Conservation (phyloP, 768 basidiomycete species). For the Leccinum olivaceopallidum region DNA sequence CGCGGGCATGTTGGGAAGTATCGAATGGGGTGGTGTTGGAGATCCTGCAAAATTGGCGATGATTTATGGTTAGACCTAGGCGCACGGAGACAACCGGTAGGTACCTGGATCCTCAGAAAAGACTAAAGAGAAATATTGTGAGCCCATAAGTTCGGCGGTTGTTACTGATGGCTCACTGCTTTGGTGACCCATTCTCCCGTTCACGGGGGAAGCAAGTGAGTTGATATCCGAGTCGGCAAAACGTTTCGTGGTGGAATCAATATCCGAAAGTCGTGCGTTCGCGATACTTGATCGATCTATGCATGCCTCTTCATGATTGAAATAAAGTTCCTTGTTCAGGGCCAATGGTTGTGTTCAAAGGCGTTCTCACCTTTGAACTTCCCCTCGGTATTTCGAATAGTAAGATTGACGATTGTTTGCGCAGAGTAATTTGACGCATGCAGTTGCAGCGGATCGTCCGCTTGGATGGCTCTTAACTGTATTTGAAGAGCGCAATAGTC, state of each 20-base stretch:
- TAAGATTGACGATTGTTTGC: conserved; percentile 1
- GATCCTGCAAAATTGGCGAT: conserved; percentile 10
- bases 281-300: background rate
- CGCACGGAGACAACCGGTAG: conserved; percentile 1
- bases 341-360: background rate
- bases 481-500: conserved; percentile 75
- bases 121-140: conserved; percentile 1
- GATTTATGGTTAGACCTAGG: background rate
- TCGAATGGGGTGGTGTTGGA: conserved; percentile 35
- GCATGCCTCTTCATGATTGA: conserved; percentile 7
- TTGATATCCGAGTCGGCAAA: background rate
- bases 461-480: conserved; percentile 56
- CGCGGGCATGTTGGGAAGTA: conserved; percentile 57
- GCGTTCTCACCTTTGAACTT: conserved; percentile 11
- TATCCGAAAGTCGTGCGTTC: background rate
- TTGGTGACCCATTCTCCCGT: conserved; percentile 2
- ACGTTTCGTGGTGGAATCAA: background rate
- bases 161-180: conserved; percentile 12
- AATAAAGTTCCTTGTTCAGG: background rate
- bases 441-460: conserved; percentile 25
- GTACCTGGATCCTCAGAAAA: conserved; percentile 18
- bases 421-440: conserved; percentile 15
- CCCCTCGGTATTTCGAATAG: conserved; percentile 2
- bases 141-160: background rate
- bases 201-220: background rate